A percentile compares a stretch with the other conserved stretches of the same genome.
Evolutionary conservation across 345 rosid genomes (phyloP).

Genomic region (Bretschneidera sinensis): DNA sequence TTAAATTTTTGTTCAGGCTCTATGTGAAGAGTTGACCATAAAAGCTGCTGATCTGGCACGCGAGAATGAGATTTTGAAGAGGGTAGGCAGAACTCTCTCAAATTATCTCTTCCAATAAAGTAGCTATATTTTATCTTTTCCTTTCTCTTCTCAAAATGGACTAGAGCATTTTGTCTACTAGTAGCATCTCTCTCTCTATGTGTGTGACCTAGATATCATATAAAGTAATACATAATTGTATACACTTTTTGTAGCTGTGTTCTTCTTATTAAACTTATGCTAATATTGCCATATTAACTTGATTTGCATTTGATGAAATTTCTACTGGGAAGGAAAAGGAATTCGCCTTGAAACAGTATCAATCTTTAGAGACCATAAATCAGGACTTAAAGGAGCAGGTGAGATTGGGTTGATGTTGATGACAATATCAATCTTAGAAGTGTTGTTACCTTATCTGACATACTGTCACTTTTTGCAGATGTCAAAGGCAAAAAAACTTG

Average conservation of each 20-base stretch:
- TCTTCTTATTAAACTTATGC: no score
- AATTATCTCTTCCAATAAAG: not conserved
- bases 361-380: slow-evolving; percentile 55
- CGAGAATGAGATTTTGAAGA: slow-evolving; percentile 66
- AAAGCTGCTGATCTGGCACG: slow-evolving; percentile 65
- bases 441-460: slow-evolving; percentile 1
- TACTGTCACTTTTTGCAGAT: slow-evolving; percentile 33
- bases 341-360: slow-evolving; percentile 52
- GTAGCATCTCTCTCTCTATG: not conserved
- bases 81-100: slow-evolving; percentile 35
- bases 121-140: not conserved
- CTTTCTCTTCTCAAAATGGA: not conserved
- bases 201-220: not conserved
- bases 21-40: slow-evolving; percentile 66
- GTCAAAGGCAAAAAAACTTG: slow-evolving; percentile 39
- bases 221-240: no score
- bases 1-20: slow-evolving; percentile 46
- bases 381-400: slow-evolving; percentile 66
- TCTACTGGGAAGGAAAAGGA: slow-evolving; percentile 62
- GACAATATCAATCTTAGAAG: not conserved
- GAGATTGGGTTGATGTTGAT: slow-evolving; percentile 1
- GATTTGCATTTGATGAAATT: slow-evolving; percentile 15
- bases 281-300: not conserved
- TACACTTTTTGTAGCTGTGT: not conserved
- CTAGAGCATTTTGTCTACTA: not conserved